Evolutionary conservation across 2,329 filamentous ascomycete genomes (phyloP).

Genomic region (Bretziella fagacearum): DNA sequence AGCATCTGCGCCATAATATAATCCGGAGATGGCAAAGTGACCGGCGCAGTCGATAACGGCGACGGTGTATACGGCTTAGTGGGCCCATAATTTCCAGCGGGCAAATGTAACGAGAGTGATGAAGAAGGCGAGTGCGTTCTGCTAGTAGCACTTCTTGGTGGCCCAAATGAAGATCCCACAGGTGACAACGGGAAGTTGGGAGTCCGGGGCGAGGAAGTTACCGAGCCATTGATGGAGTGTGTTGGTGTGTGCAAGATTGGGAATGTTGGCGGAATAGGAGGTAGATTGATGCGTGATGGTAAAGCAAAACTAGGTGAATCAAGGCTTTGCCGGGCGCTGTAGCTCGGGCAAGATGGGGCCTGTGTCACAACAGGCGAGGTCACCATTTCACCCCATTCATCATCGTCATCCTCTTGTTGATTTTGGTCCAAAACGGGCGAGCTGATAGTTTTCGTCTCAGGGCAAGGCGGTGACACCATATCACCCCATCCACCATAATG

Average conservation of each 20-base stretch:
- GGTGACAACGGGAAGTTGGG: slow-evolving; percentile 5
- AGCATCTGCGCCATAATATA: neutral
- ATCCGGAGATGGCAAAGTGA: neutral
- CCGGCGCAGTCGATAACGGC: slow-evolving; percentile 8
- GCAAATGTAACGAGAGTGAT: slow-evolving; percentile 4
- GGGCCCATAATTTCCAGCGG: neutral
- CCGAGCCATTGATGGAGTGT: slow-evolving; percentile 10
- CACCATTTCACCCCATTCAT: slow-evolving; percentile 47
- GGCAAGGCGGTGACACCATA: slow-evolving; percentile 28
- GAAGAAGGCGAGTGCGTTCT: neutral
- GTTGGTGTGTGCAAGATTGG: slow-evolving; percentile 6
- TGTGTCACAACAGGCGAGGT: slow-evolving; percentile 2
- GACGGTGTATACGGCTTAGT: slow-evolving; percentile 11
- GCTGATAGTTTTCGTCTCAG: neutral
- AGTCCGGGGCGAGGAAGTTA: slow-evolving; percentile 9
- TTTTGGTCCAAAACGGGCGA: neutral
- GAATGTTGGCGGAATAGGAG: slow-evolving; percentile 11
- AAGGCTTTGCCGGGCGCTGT: neutral
- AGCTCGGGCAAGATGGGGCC: neutral
- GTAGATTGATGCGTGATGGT: slow-evolving; percentile 4
- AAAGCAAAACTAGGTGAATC: neutral
- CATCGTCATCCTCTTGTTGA: slow-evolving; percentile 25
- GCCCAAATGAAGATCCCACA: neutral
- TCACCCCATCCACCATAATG: slow-evolving; percentile 29
- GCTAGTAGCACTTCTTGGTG: neutral